Evolutionary conservation across 1,284 basidiomycete species (phyloP).

Genomic region (Heterobasidion irregulare): DNA sequence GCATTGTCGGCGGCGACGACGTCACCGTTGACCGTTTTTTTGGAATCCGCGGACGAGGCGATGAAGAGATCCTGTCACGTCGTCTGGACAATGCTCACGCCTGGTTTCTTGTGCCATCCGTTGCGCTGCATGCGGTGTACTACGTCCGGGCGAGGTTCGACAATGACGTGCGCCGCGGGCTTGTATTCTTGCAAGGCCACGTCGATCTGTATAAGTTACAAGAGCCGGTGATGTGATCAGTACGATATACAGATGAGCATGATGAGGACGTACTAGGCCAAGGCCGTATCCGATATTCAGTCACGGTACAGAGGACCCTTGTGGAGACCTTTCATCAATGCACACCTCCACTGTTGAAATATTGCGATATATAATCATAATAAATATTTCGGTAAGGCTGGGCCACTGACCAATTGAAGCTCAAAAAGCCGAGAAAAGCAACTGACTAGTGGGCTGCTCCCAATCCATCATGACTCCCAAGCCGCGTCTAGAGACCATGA

Average conservation of each 20-base stretch:
- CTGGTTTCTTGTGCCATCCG: slow-evolving; percentile 5
- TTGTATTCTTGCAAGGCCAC: slow-evolving; percentile 5
- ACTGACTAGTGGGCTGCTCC: not conserved
- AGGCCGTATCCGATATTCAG: slow-evolving; percentile 9
- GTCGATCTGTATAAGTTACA: slow-evolving; percentile 5
- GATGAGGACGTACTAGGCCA: slow-evolving; percentile 1
- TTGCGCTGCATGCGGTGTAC: slow-evolving; percentile 3
- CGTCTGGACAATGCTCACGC: slow-evolving; percentile 3
- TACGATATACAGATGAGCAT: not conserved
- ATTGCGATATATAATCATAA: not conserved
- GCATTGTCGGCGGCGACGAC: not conserved
- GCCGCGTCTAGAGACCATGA: not conserved
- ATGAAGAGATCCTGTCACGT: slow-evolving; percentile 7
- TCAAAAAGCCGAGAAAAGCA: not conserved
- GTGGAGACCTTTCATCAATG: not conserved
- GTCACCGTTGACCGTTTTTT: not conserved
- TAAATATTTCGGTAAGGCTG: not conserved
- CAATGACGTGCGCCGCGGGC: slow-evolving; percentile 8
- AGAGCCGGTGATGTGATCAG: not conserved
- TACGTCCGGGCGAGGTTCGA: slow-evolving; percentile 5
- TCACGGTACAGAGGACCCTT: slow-evolving; percentile 1
- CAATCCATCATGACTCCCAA: not conserved
- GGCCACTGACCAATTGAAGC: not conserved
- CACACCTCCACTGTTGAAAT: slow-evolving; percentile 2
- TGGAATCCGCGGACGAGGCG: not conserved